Percentiles rank a stretch among this genome's conserved stretches.
Conservation (phyloP, 441 rosid species). For the Erodium trifolium region DNA sequence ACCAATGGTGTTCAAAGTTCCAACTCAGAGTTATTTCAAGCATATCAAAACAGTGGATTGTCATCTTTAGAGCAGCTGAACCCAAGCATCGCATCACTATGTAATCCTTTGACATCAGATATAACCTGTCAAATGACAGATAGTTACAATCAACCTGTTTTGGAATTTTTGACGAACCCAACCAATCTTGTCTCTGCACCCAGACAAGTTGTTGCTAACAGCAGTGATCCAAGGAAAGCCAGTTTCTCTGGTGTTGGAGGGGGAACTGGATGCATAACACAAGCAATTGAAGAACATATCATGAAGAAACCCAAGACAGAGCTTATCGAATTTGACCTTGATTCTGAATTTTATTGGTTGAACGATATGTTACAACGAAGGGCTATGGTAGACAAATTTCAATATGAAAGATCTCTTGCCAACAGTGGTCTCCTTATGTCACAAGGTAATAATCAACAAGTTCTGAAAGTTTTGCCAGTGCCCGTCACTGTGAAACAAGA, state of each 20-base stretch:
- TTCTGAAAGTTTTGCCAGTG: not conserved
- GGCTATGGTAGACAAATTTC: constrained; percentile 7
- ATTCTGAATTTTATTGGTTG: constrained; percentile 10
- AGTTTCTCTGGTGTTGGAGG: constrained; percentile 12
- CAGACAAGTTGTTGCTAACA: constrained; percentile 3
- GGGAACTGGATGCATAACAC: constrained; percentile 10
- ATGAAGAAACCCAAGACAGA: constrained; percentile 25
- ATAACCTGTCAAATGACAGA: constrained; percentile 10
- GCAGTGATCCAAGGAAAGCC: constrained; percentile 12
- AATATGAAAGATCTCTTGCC: constrained; percentile 10
- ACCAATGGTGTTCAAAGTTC: constrained; percentile 6
- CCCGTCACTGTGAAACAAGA: constrained; percentile 12
- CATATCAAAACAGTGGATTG: not conserved
- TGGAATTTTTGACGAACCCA: not conserved
- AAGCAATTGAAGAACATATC: constrained; percentile 16
- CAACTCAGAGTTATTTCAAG: not conserved
- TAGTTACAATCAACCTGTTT: constrained; percentile 11
- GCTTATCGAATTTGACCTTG: constrained; percentile 17
- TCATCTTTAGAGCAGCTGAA: constrained; percentile 12
- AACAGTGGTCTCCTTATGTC: constrained; percentile 3
- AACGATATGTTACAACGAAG: constrained; percentile 7
- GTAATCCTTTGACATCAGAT: constrained; percentile 10
- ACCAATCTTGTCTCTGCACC: constrained; percentile 6
- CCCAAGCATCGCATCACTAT: constrained; percentile 12
- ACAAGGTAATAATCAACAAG: constrained; percentile 8